Percentiles rank a stretch among this genome's conserved stretches.
phyloP scores from a whole-genome alignment of 2,329 filamentous ascomycete species.

The Alternaria viburni region DNA sequence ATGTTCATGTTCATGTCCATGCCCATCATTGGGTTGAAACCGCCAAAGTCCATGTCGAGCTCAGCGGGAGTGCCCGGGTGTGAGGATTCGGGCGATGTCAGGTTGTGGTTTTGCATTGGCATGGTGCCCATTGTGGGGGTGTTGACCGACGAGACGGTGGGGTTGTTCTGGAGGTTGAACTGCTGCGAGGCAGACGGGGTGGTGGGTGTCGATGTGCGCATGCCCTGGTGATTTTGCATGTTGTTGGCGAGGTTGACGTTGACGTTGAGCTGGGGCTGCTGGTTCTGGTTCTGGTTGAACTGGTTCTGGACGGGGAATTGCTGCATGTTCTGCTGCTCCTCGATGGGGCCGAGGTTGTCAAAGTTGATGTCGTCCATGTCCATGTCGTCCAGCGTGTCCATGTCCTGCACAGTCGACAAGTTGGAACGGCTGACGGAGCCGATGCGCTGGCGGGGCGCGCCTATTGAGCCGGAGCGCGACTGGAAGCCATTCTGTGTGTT shows the following conservation, averaged over 20 bases:
- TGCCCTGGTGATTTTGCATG: slow-evolving; percentile 72
- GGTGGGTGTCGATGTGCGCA: slow-evolving; percentile 83
- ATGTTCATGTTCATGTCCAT: slow-evolving; percentile 41
- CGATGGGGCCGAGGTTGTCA: slow-evolving; percentile 70
- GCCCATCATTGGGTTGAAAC: slow-evolving; percentile 48
- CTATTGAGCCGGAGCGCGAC: slow-evolving; percentile 48
- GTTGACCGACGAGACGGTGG: slow-evolving; percentile 95
- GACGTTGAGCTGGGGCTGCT: slow-evolving; percentile 76
- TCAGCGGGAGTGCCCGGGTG: slow-evolving; percentile 74
- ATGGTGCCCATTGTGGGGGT: slow-evolving; percentile 88
- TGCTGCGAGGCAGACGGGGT: slow-evolving; percentile 74
- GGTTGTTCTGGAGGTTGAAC: slow-evolving; percentile 87
- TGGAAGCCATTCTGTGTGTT: slow-evolving; percentile 48
- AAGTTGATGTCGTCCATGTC: slow-evolving; percentile 97
- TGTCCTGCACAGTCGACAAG: slow-evolving; percentile 59
- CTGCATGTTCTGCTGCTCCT: slow-evolving; percentile 65
- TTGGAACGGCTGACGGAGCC: slow-evolving; percentile 50
- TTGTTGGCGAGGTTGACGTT: slow-evolving; percentile 80
- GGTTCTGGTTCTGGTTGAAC: slow-evolving; percentile 61
- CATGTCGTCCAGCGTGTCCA: slow-evolving; percentile 90
- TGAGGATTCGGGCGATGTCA: slow-evolving; percentile 70
- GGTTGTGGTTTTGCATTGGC: slow-evolving; percentile 65
- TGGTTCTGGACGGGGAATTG: slow-evolving; percentile 61
- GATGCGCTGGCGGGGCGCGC: slow-evolving; percentile 47
- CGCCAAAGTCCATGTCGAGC: slow-evolving; percentile 72